These are phyloP conservation scores for Termitomyces sp. DNA, from an alignment of 768 basidiomycete species.

Conservation along the genomic window DNA sequence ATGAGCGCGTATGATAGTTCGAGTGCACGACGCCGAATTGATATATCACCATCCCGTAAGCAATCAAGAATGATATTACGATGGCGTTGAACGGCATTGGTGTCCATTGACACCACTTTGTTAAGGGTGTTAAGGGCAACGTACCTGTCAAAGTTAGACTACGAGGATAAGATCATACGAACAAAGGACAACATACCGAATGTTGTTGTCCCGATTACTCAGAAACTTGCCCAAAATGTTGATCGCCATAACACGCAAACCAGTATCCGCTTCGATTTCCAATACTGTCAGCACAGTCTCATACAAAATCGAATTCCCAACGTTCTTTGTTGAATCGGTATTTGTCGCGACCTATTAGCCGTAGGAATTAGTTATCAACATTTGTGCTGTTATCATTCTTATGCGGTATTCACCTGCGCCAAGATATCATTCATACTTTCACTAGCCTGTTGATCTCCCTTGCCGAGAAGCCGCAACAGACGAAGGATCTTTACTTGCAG, in stretches of 20 bases:
- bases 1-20: conserved; percentile 97
- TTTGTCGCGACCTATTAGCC: conserved; percentile 90
- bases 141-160: conserved; percentile 50
- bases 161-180: neutral
- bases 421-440: conserved; percentile 98
- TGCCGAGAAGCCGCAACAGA: conserved; percentile 83
- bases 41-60: conserved; percentile 97
- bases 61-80: conserved; percentile 99
- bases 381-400: neutral
- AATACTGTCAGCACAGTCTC: conserved; percentile 95
- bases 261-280: conserved; percentile 95
- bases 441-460: conserved; percentile 77
- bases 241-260: conserved; percentile 97
- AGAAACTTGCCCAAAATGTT: conserved; percentile 98
- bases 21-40: conserved; percentile 92
- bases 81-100: conserved; percentile 96
- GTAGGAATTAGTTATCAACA: neutral
- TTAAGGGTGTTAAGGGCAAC: conserved; percentile 97
- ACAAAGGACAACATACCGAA: conserved; percentile 57
- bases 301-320: conserved; percentile 96
- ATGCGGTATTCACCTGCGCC: conserved; percentile 60
- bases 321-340: conserved; percentile 96
- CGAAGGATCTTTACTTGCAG: conserved; percentile 91
- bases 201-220: conserved; percentile 97
- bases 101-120: conserved; percentile 97